phyloP scores from a whole-genome alignment of 345 rosid genomes.

The Kernera saxatilis region DNA sequence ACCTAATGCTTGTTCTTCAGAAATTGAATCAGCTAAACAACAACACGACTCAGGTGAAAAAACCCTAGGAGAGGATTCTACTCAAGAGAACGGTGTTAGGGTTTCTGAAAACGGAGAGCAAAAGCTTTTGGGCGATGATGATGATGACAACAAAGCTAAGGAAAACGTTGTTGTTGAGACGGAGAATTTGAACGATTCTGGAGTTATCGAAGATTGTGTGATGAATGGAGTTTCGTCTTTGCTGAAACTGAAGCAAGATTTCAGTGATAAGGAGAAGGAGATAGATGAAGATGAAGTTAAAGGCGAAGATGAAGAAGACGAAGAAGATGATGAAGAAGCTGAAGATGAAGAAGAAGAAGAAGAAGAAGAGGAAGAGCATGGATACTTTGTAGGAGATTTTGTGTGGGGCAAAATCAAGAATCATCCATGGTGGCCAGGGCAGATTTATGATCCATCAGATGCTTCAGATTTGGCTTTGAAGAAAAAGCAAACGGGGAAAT shows the following conservation, averaged over 20 bases:
- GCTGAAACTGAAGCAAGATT: conserved; percentile 45
- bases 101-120: conserved; percentile 39
- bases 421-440: conserved; percentile 99
- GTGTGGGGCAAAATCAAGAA: conserved; percentile 93
- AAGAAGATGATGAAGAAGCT: not conserved
- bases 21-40: not conserved
- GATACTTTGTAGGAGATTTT: conserved; percentile 70
- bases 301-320: conserved; percentile 18
- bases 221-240: conserved; percentile 69
- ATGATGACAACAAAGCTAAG: not conserved
- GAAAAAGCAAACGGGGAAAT: conserved; percentile 45
- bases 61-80: conserved; percentile 14
- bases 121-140: not conserved
- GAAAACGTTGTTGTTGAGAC: not conserved
- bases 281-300: not conserved
- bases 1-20: conserved; percentile 6
- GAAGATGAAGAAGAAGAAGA: conserved; percentile 25
- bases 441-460: conserved; percentile 60
- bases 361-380: conserved; percentile 32
- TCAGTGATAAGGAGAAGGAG: conserved; percentile 24
- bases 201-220: conserved; percentile 47
- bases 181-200: conserved; percentile 10
- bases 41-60: conserved; percentile 17
- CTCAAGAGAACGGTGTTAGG: conserved; percentile 39
- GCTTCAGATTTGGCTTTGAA: conserved; percentile 71